A percentile compares a stretch with the other conserved stretches of the same genome.
These are phyloP conservation scores for Aspergillus floridensis DNA, from an alignment of 2,329 filamentous ascomycete genomes.

Conservation along the genomic window DNA sequence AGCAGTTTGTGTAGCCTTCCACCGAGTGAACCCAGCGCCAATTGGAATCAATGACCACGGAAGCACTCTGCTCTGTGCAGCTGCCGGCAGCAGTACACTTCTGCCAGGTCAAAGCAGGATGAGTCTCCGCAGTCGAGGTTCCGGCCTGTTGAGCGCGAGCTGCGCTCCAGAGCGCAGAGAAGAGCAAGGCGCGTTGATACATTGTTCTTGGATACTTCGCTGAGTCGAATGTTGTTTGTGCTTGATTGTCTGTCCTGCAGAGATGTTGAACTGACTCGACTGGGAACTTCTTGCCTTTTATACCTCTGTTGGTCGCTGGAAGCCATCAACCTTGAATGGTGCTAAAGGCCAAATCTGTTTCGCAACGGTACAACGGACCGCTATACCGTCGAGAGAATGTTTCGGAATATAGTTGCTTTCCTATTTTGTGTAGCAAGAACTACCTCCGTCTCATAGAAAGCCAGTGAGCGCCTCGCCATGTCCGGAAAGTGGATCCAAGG, in stretches of 20 bases:
- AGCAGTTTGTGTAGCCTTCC: conserved; percentile 54
- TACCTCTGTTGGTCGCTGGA: conserved; percentile 16
- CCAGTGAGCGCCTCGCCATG: background rate
- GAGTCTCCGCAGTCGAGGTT: conserved; percentile 33
- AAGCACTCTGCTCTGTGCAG: conserved; percentile 53
- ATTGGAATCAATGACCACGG: conserved; percentile 57
- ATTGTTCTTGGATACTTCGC: conserved; percentile 15
- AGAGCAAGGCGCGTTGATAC: conserved; percentile 31
- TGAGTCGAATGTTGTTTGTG: conserved; percentile 1
- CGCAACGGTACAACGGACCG: conserved; percentile 17
- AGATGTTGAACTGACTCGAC: conserved; percentile 17
- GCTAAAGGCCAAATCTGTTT: conserved; percentile 6
- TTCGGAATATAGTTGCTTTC: conserved; percentile 14
- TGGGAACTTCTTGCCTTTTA: conserved; percentile 13
- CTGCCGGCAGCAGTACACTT: conserved; percentile 52
- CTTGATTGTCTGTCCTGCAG: conserved; percentile 28
- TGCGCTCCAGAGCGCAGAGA: conserved; percentile 27
- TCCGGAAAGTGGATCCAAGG: background rate
- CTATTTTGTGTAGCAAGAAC: conserved; percentile 1
- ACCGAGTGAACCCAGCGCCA: conserved; percentile 57
- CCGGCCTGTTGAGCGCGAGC: conserved; percentile 33
- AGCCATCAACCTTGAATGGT: background rate
- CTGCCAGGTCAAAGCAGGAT: conserved; percentile 55
- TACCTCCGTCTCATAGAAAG: background rate
- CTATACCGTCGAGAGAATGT: conserved; percentile 12